Conservation (phyloP, 768 basidiomycete species). For the Lentinula sp. region DNA sequence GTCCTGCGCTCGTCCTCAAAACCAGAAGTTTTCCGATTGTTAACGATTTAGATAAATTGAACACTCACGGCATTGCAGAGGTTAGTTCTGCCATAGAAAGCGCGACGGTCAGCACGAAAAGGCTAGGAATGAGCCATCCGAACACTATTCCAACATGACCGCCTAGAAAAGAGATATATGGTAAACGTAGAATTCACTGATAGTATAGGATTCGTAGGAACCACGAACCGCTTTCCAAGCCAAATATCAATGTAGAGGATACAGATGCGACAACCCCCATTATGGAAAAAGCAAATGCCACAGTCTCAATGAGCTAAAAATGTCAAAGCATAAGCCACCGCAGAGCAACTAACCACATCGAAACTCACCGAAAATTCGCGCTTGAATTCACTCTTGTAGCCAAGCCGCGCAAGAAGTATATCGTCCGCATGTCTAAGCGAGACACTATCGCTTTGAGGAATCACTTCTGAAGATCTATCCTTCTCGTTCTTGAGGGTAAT, state of each 20-base stretch:
- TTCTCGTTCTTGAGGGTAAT: not conserved
- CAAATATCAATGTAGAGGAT: slow-evolving; percentile 60
- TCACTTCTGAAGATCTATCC: not conserved
- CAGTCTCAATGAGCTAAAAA: slow-evolving; percentile 48
- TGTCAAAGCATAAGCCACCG: not conserved
- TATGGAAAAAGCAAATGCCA: slow-evolving; percentile 62
- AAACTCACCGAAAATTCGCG: slow-evolving; percentile 62
- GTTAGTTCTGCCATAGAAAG: slow-evolving; percentile 69
- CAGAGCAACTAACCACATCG: not conserved
- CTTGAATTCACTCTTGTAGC: slow-evolving; percentile 68
- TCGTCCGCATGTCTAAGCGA: slow-evolving; percentile 42
- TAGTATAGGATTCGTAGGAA: not conserved
- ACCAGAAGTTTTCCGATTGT: not conserved
- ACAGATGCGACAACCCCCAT: slow-evolving; percentile 73
- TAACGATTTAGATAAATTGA: not conserved
- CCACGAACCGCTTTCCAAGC: slow-evolving; percentile 49
- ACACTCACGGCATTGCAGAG: slow-evolving; percentile 69
- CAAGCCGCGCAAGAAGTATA: slow-evolving; percentile 53
- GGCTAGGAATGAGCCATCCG: slow-evolving; percentile 68
- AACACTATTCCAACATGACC: slow-evolving; percentile 76
- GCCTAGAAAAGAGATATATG: slow-evolving; percentile 27
- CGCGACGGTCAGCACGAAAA: slow-evolving; percentile 64
- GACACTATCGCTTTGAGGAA: slow-evolving; percentile 4
- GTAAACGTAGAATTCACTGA: not conserved
- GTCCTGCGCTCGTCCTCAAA: slow-evolving; percentile 65